Conservation (phyloP, 176 grass and related monocot species). For the Saccharum officinarum region DNA sequence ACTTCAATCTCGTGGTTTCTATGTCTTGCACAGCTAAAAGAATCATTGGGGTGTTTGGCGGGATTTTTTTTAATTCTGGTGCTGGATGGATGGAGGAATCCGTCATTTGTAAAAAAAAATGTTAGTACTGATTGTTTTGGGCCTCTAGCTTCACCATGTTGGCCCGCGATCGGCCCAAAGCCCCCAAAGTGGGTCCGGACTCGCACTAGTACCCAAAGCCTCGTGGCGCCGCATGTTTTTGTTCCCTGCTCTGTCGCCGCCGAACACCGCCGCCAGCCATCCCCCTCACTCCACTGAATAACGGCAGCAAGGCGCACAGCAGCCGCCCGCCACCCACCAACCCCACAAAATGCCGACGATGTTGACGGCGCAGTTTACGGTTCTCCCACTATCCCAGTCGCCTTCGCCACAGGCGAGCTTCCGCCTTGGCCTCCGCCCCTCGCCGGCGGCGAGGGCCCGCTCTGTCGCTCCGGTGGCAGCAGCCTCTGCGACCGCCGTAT, state of each 20-base stretch:
- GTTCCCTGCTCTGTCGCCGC: constrained; percentile 18
- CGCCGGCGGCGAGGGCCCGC: background rate
- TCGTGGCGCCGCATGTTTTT: background rate
- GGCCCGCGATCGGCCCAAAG: background rate
- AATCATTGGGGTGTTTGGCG: too few species aligned
- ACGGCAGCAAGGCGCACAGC: constrained; percentile 5
- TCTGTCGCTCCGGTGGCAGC: background rate
- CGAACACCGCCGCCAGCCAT: constrained; percentile 7
- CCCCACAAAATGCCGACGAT: constrained; percentile 38
- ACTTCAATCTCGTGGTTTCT: too few species aligned
- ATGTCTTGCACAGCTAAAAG: too few species aligned
- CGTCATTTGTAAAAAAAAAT: background rate
- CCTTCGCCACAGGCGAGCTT: background rate
- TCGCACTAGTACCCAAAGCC: background rate
- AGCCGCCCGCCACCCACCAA: background rate
- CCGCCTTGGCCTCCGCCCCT: background rate
- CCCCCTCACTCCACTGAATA: background rate
- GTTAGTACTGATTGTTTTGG: background rate
- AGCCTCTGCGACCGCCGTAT: constrained; percentile 28
- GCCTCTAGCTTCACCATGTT: background rate
- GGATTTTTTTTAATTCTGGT: too few species aligned
- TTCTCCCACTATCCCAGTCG: background rate
- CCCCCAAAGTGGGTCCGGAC: background rate
- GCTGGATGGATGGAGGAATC: too few species aligned
- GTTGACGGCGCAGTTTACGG: constrained; percentile 3